Percentiles rank a stretch among this genome's conserved stretches.
Evolutionary conservation across 164 flowering plant genomes (phyloP).

Genomic region (Berberis thunbergii): DNA sequence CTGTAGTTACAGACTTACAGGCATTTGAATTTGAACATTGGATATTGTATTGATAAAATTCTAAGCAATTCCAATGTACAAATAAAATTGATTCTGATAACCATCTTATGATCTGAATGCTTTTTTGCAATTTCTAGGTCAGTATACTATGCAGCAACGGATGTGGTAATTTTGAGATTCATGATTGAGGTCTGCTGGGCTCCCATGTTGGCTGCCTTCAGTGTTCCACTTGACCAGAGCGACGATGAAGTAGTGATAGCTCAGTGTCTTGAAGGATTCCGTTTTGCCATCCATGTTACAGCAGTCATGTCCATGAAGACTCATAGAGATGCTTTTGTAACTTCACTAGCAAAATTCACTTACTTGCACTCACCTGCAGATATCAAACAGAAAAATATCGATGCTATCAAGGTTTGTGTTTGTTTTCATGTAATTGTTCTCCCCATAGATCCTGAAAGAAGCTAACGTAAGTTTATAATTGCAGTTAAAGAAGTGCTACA

Average conservation of each 20-base stretch:
- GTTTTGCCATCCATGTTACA: slow-evolving; percentile 87
- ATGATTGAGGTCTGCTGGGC: slow-evolving; percentile 99
- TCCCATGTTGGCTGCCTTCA: slow-evolving; percentile 99
- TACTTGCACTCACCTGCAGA: slow-evolving; percentile 98
- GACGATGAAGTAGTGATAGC: slow-evolving; percentile 75
- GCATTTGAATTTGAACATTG: slow-evolving; percentile 4
- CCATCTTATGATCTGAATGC: slow-evolving; percentile 11
- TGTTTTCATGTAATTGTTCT: neutral
- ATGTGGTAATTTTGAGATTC: slow-evolving; percentile 89
- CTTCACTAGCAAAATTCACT: slow-evolving; percentile 96
- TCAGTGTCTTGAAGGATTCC: slow-evolving; percentile 86
- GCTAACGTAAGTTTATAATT: neutral
- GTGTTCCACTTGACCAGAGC: slow-evolving; percentile 99
- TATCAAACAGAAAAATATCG: slow-evolving; percentile 92
- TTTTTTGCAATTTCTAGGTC: slow-evolving; percentile 57
- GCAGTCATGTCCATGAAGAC: slow-evolving; percentile 99
- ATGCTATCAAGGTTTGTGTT: slow-evolving; percentile 73
- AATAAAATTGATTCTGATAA: neutral
- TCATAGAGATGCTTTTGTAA: slow-evolving; percentile 98
- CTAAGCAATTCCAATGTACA: neutral
- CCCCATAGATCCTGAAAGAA: neutral
- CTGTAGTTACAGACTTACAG: neutral
- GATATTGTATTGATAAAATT: neutral
- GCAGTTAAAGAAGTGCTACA: too few relatives aligned
- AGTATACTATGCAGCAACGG: slow-evolving; percentile 95